Conservation (phyloP, 768 basidiomycete genomes). For the Clitopilus hobsonii region DNA sequence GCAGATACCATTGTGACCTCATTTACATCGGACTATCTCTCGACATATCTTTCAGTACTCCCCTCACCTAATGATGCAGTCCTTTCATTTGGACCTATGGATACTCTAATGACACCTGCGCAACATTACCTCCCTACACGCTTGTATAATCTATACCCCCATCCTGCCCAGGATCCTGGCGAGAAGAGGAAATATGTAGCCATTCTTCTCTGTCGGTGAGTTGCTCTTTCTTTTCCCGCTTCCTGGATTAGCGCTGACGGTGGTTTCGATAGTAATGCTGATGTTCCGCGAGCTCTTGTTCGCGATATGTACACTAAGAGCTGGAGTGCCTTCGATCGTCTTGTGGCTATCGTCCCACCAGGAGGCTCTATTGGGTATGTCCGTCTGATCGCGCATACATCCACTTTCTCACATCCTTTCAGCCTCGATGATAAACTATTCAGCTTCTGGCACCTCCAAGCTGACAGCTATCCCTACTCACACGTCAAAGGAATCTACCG, state of each 20-base stretch:
- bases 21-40: conserved; percentile 75
- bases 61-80: conserved; percentile 73
- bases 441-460: conserved; percentile 84
- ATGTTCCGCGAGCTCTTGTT: conserved; percentile 78
- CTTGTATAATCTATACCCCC: conserved; percentile 70
- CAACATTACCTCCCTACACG: conserved; percentile 72
- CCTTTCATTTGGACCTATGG: conserved; percentile 78
- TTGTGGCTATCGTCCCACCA: conserved; percentile 86
- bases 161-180: conserved; percentile 72
- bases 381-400: conserved; percentile 2
- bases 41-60: conserved; percentile 71
- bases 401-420: conserved; percentile 1
- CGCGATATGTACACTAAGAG: conserved; percentile 91
- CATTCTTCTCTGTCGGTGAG: conserved; percentile 64
- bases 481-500: conserved; percentile 84
- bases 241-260: not conserved
- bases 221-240: not conserved
- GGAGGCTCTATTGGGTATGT: conserved; percentile 84
- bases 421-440: conserved; percentile 92
- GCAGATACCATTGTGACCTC: conserved; percentile 68
- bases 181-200: conserved; percentile 76
- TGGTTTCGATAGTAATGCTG: conserved; percentile 59
- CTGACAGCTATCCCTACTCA: conserved; percentile 68
- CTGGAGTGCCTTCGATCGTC: conserved; percentile 87
- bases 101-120: conserved; percentile 70